These are phyloP conservation scores for Exophiala sp. DNA, from an alignment of 2,329 filamentous ascomycete species.

Conservation along the genomic window DNA sequence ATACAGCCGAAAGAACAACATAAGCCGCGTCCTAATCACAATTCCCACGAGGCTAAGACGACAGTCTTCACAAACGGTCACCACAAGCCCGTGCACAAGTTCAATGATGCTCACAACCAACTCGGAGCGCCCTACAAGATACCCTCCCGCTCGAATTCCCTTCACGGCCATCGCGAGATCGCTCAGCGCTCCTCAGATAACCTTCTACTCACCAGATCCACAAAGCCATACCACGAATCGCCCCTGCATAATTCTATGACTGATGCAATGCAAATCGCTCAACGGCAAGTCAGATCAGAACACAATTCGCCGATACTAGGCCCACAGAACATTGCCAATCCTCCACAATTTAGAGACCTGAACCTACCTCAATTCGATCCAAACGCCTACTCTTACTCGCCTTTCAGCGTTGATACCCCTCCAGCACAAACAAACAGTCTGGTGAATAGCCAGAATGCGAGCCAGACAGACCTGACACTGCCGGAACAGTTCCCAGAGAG, in stretches of 20 bases:
- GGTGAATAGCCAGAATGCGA: conserved; percentile 30
- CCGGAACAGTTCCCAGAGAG: conserved; percentile 38
- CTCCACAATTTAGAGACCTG: conserved; percentile 27
- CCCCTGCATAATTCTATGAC: conserved; percentile 33
- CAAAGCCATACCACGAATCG: conserved; percentile 28
- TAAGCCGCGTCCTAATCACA: conserved; percentile 53
- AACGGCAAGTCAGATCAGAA: conserved; percentile 41
- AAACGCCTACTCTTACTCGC: conserved; percentile 33
- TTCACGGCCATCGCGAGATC: conserved; percentile 44
- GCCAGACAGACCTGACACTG: conserved; percentile 29
- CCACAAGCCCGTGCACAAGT: conserved; percentile 62
- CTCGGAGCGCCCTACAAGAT: conserved; percentile 60
- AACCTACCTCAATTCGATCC: conserved; percentile 33
- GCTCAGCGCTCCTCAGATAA: conserved; percentile 53
- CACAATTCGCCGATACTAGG: conserved; percentile 45
- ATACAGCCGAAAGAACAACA: conserved; percentile 44
- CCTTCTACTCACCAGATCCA: conserved; percentile 40
- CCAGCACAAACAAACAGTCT: conserved; percentile 24
- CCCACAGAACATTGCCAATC: conserved; percentile 26
- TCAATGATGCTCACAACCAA: conserved; percentile 63
- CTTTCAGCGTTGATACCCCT: conserved; percentile 34
- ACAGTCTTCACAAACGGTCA: conserved; percentile 62
- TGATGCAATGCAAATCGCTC: conserved; percentile 33
- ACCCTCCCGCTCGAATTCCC: conserved; percentile 49
- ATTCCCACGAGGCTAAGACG: conserved; percentile 54